Evolutionary conservation across 345 rosid genomes (phyloP), one percentile per base, ranked within the genome.

Genomic region (Arabis hirsuta): DNA sequence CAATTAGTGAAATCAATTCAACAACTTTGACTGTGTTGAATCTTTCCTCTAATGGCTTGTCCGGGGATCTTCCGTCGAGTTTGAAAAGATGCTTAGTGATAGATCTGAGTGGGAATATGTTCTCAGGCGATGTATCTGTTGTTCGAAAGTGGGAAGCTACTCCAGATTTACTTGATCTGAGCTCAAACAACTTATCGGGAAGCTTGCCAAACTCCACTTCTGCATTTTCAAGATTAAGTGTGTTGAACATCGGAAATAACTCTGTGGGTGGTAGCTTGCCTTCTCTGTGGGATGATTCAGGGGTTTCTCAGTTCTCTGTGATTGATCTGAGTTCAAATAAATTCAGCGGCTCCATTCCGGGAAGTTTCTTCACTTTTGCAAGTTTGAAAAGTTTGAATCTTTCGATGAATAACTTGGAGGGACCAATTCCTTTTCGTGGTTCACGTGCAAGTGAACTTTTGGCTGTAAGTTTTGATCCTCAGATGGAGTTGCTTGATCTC

Each of bases 401-500:
- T 67, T 94, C 98, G 0, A 66, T 86, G 79, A 94, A 94, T 76
- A 84, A 58, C 62, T 83, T 91, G 47, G 74, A 62, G 1, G 98
- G 98, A 59, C 72, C 88, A 6, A 88, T 94, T 80, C 88, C 90
- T 69, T 70, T 88, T 62, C 84, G 69, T 55, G 72, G 86, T 24
- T 81, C 90, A n/a, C 74, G 14, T 11, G 90, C 81, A n/a, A 85
- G 83, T 64, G 92, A 84, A 76, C 81, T 91, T 43, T 54, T 86
- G 66, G 73, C 73, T 61, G 36, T 85, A 69, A 81, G 79, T 56
- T 65, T 81, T 66, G 65, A 55, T 72, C 83, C 86, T 41, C 82
- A 32, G 31, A 76, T 90, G 88, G 96, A 89, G 81, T 88, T 73
- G 75, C 95, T 94, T 76, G 98, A 94, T 83, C 97, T 94, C 68